Evolutionary conservation across 306 rosid species (phyloP).

Genomic region (Sechiopsis laciniata): DNA sequence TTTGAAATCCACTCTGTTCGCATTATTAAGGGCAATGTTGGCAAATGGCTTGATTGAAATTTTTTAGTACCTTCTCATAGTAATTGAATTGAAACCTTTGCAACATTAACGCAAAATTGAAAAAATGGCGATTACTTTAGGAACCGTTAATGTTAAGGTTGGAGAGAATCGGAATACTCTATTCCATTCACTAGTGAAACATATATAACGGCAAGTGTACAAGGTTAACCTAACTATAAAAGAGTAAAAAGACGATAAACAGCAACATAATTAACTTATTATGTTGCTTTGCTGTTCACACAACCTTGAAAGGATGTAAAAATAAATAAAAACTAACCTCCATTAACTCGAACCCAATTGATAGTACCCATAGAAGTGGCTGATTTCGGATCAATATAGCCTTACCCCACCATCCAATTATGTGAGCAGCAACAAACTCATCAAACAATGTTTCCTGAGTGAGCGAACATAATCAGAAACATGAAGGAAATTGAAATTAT

Average conservation of each 20-base stretch:
- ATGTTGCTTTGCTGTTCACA: too few species aligned
- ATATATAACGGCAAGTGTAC: too few species aligned
- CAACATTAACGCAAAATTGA: neutral
- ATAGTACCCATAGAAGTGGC: constrained; percentile 92
- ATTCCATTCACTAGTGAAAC: too few species aligned
- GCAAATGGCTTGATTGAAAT: neutral
- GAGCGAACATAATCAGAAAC: neutral
- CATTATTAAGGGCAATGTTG: neutral
- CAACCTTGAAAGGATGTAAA: neutral
- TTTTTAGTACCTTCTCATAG: neutral
- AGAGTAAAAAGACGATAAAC: too few species aligned
- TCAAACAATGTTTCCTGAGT: constrained; percentile 90
- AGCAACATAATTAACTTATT: too few species aligned
- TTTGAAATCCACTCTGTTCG: neutral
- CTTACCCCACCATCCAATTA: constrained; percentile 99
- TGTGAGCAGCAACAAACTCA: constrained; percentile 93
- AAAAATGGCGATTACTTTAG: neutral
- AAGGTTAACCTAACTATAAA: too few species aligned
- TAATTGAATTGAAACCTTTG: constrained; percentile 2
- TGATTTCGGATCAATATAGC: constrained; percentile 98
- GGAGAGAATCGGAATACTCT: too few species aligned
- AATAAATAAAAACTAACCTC: constrained; percentile 48
- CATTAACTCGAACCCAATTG: constrained; percentile 89
- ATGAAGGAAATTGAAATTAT: constrained; percentile 12
- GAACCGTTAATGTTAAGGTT: neutral